Conservation (phyloP, 1,284 basidiomycete species). For the Trichosporon sp. region DNA sequence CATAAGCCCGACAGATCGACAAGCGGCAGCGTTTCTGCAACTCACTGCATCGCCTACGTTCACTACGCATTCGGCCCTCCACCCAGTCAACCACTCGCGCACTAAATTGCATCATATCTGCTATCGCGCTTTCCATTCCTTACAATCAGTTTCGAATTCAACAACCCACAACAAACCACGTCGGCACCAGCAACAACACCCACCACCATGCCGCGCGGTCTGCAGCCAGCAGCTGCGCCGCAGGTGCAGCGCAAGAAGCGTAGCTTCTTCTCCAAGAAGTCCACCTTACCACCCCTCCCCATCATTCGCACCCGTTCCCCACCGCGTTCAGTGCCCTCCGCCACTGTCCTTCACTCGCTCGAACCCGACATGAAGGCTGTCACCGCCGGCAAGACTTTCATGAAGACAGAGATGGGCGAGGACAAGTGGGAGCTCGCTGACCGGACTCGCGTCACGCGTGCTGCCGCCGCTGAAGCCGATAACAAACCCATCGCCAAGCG, state of each 20-base stretch:
- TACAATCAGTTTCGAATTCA: constrained; percentile 6
- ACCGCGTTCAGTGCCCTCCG: constrained; percentile 25
- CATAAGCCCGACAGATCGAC: not conserved
- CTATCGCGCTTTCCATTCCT: constrained; percentile 5
- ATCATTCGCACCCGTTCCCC: constrained; percentile 18
- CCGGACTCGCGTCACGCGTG: constrained; percentile 24
- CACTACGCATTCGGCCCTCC: not conserved
- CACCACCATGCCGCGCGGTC: constrained; percentile 23
- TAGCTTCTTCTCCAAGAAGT: constrained; percentile 27
- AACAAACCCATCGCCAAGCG: constrained; percentile 11
- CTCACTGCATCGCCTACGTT: not conserved
- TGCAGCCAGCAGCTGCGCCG: constrained; percentile 10
- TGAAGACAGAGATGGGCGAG: constrained; percentile 33
- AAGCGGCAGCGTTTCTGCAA: not conserved
- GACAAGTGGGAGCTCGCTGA: constrained; percentile 28
- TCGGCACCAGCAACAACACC: not conserved
- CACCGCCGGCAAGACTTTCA: constrained; percentile 31
- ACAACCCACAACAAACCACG: constrained; percentile 5
- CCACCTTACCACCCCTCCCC: constrained; percentile 25
- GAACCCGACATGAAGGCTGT: constrained; percentile 29
- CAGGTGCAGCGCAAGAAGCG: constrained; percentile 26
- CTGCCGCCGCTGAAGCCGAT: constrained; percentile 6
- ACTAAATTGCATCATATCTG: constrained; percentile 14
- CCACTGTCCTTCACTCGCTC: constrained; percentile 31
- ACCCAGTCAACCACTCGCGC: not conserved